Percentiles rank a stretch among this genome's conserved stretches.
These are phyloP conservation scores for Nephelium lappaceum DNA, from an alignment of 345 rosid species.

Conservation along the genomic window DNA sequence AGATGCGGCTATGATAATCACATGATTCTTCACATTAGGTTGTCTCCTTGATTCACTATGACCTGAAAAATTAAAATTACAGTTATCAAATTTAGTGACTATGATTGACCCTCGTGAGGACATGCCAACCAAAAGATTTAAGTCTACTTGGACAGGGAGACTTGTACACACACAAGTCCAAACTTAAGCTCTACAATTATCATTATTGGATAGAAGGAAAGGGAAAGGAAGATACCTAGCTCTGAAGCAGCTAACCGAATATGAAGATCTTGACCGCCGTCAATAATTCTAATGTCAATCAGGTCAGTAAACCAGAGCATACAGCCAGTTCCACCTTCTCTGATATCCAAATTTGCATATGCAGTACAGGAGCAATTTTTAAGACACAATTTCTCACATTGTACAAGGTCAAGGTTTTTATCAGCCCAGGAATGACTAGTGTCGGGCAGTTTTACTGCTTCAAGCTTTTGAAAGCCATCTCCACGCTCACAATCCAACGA, in stretches of 20 bases:
- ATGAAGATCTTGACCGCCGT: slow-evolving; percentile 14
- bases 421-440: slow-evolving; percentile 10
- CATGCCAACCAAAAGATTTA: neutral
- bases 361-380: slow-evolving; percentile 39
- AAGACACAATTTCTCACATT: slow-evolving; percentile 27
- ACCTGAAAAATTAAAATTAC: neutral
- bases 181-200: neutral
- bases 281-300: slow-evolving; percentile 24
- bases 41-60: neutral
- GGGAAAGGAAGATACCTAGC: slow-evolving; percentile 4
- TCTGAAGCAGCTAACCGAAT: slow-evolving; percentile 24
- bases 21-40: neutral
- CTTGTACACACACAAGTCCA: no score
- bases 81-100: neutral
- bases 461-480: slow-evolving; percentile 18
- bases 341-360: slow-evolving; percentile 24
- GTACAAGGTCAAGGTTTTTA: slow-evolving; percentile 15
- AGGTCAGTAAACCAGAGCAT: slow-evolving; percentile 29
- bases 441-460: slow-evolving; percentile 26
- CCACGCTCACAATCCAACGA: slow-evolving; percentile 3
- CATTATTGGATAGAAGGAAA: neutral
- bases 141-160: no score
- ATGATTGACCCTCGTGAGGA: neutral
- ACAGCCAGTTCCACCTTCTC: slow-evolving; percentile 25
- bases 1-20: slow-evolving; percentile 25